Percentiles rank a stretch among this genome's conserved stretches.
These are phyloP conservation scores for Microsporum canis DNA, from an alignment of 2,329 filamentous ascomycete species.

Conservation along the genomic window DNA sequence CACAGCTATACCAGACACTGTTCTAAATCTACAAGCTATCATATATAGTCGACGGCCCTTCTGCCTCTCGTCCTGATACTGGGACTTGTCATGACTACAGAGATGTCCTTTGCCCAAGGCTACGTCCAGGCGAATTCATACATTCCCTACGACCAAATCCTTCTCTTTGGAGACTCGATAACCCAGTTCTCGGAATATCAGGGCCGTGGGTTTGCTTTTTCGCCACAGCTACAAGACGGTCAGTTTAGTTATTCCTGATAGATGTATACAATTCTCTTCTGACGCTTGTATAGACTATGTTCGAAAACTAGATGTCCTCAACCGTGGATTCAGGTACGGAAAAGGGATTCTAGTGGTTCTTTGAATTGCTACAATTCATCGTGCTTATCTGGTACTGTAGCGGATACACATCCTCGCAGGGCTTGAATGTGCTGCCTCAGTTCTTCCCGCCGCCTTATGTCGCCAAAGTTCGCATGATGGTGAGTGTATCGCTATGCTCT, in stretches of 20 bases:
- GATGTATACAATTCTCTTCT: background rate
- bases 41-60: background rate
- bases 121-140: background rate
- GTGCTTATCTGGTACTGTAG: slow-evolving; percentile 25
- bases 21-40: background rate
- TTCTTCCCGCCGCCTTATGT: slow-evolving; percentile 58
- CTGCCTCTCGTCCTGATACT: background rate
- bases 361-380: background rate
- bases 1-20: background rate
- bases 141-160: slow-evolving; percentile 52
- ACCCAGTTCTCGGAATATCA: slow-evolving; percentile 56
- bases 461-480: slow-evolving; percentile 37
- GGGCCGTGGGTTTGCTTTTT: slow-evolving; percentile 60
- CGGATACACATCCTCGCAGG: slow-evolving; percentile 73
- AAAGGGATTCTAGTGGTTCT: slow-evolving; percentile 1
- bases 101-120: background rate
- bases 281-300: slow-evolving; percentile 50
- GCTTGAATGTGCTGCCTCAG: slow-evolving; percentile 54
- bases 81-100: background rate
- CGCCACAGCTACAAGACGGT: slow-evolving; percentile 60
- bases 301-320: slow-evolving; percentile 72
- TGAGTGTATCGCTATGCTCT: slow-evolving; percentile 14
- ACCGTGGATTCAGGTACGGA: slow-evolving; percentile 61
- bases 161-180: slow-evolving; percentile 86
- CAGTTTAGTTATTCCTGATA: slow-evolving; percentile 20